Conservation (phyloP, 78 protist species). For the Protostelium mycophagum region DNA sequence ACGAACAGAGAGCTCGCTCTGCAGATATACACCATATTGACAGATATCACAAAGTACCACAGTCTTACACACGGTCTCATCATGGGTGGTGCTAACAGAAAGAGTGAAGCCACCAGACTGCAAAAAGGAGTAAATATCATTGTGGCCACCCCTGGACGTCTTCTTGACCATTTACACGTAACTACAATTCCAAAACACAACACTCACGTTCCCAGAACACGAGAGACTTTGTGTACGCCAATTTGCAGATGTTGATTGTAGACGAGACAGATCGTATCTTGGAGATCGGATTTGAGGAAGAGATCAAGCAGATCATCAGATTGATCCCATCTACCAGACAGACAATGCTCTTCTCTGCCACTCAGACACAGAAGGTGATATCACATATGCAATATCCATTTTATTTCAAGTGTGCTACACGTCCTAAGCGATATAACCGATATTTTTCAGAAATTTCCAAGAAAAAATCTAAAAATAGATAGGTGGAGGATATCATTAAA, state of each 20-base stretch:
- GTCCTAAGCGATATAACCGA: neutral
- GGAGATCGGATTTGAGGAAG: slow-evolving; percentile 93
- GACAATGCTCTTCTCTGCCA: slow-evolving; percentile 97
- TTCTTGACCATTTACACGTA: slow-evolving; percentile 90
- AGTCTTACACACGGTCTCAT: slow-evolving; percentile 88
- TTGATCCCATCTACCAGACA: slow-evolving; percentile 91
- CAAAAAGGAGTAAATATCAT: slow-evolving; percentile 92
- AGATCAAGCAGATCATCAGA: slow-evolving; percentile 87
- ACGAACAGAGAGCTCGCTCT: slow-evolving; percentile 88
- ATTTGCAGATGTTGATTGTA: slow-evolving; percentile 86
- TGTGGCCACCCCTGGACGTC: slow-evolving; percentile 99
- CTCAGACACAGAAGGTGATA: slow-evolving; percentile 85
- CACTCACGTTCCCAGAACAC: slow-evolving; percentile 63
- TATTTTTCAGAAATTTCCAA: neutral
- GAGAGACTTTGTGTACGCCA: slow-evolving; percentile 73
- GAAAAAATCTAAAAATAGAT: too few species aligned
- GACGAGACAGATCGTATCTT: slow-evolving; percentile 99
- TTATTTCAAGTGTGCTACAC: neutral
- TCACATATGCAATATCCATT: neutral
- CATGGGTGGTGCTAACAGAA: slow-evolving; percentile 93
- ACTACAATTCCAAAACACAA: too few species aligned
- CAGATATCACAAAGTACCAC: slow-evolving; percentile 74
- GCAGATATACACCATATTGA: slow-evolving; percentile 84
- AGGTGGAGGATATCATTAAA: slow-evolving; percentile 87
- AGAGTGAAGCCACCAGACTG: slow-evolving; percentile 86